phyloP scores from a whole-genome alignment of 192 early-diverging fungal species.

The Linnemannia hyalina region DNA sequence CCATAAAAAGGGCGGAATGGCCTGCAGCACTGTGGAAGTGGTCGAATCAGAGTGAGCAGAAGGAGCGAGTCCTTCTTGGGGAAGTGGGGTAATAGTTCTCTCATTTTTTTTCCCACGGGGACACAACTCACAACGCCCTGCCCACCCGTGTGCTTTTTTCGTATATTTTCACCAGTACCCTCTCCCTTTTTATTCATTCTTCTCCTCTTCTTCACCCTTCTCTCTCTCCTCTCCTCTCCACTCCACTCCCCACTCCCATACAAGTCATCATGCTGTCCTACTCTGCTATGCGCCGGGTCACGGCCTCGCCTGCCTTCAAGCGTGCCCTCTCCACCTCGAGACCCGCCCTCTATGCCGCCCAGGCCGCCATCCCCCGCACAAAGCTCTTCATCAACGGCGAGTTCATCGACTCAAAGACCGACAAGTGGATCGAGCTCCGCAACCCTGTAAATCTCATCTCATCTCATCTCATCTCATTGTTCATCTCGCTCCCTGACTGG shows the following conservation, averaged over 20 bases:
- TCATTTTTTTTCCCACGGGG: conserved; percentile 13
- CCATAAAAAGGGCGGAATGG: conserved; percentile 2
- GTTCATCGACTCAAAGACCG: conserved; percentile 88
- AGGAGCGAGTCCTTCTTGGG: neutral
- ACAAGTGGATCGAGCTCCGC: conserved; percentile 89
- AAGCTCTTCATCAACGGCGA: conserved; percentile 91
- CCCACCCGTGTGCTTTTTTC: neutral
- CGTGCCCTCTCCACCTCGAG: conserved; percentile 49
- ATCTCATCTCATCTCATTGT: neutral
- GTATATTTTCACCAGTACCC: neutral
- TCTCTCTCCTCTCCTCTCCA: neutral
- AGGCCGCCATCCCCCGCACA: conserved; percentile 47
- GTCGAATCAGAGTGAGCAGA: neutral
- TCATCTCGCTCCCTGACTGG: neutral
- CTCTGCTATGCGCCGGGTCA: conserved; percentile 50
- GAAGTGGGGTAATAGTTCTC: neutral
- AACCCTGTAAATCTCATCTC: conserved; percentile 79
- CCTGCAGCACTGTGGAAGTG: neutral
- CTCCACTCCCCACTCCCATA: neutral
- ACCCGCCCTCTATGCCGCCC: conserved; percentile 42
- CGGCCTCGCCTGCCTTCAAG: conserved; percentile 48
- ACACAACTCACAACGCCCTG: neutral
- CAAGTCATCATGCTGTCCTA: conserved; percentile 40
- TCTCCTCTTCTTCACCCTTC: neutral
- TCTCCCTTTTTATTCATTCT: neutral